Conservation (phyloP, 768 basidiomycete genomes). For the Rossbeevera mucosa region DNA sequence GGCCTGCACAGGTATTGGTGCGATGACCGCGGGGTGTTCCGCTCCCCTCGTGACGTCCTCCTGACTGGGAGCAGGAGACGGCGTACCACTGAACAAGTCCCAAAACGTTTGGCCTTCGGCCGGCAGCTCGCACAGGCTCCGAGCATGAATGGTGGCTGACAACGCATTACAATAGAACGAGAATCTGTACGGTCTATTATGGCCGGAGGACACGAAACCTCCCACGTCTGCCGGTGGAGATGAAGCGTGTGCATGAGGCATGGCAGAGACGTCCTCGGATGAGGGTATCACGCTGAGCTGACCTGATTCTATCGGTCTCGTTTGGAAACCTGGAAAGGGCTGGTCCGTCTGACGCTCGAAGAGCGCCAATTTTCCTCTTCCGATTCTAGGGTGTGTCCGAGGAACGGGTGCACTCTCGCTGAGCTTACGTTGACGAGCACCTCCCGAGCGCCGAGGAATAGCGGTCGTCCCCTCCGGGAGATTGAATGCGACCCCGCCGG, state of each 20-base stretch:
- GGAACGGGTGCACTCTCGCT: conserved; percentile 76
- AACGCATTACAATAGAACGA: conserved; percentile 96
- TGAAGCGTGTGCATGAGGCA: conserved; percentile 11
- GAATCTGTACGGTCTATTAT: conserved; percentile 93
- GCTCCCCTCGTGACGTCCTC: conserved; percentile 5
- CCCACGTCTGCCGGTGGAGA: conserved; percentile 10
- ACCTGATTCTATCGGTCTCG: conserved; percentile 27
- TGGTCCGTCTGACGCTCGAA: conserved; percentile 66
- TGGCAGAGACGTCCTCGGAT: conserved; percentile 34
- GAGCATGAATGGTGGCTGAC: conserved; percentile 90
- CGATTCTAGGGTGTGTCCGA: conserved; percentile 51
- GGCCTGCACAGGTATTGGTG: conserved; percentile 8
- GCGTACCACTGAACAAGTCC: conserved; percentile 70
- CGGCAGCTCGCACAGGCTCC: conserved; percentile 88
- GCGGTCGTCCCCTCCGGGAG: conserved; percentile 7
- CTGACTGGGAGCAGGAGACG: conserved; percentile 15
- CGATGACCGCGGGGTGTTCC: background rate
- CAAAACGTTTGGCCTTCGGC: conserved; percentile 91
- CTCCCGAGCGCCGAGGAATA: conserved; percentile 21
- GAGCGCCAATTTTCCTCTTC: conserved; percentile 82
- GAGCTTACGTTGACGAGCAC: conserved; percentile 75
- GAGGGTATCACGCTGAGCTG: conserved; percentile 40
- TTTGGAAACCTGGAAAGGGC: conserved; percentile 44
- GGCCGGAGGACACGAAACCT: conserved; percentile 47
- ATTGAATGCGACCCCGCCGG: conserved; percentile 8